phyloP scores from a whole-genome alignment of 2,329 filamentous ascomycete genomes.

The Aspergillus sp. region DNA sequence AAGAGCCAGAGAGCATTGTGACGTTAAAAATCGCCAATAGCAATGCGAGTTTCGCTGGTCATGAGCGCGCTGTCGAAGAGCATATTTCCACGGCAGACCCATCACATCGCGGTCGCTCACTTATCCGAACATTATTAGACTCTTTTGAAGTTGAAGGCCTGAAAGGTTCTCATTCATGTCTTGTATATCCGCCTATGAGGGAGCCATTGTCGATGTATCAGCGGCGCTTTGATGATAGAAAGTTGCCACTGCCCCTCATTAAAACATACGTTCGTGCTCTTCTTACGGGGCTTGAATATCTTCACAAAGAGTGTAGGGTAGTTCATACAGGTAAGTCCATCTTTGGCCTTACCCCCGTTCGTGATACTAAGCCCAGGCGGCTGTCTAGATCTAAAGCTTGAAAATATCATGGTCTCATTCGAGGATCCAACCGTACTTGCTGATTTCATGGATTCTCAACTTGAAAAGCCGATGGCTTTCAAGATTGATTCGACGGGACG shows the following conservation, averaged over 20 bases:
- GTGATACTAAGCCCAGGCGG: background rate
- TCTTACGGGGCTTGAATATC: constrained; percentile 44
- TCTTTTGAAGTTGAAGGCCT: constrained; percentile 33
- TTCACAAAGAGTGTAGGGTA: constrained; percentile 41
- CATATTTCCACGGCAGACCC: constrained; percentile 33
- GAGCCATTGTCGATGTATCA: constrained; percentile 39
- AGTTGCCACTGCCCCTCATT: constrained; percentile 33
- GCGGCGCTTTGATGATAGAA: constrained; percentile 28
- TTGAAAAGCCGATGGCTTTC: constrained; percentile 2
- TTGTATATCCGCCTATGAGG: constrained; percentile 41
- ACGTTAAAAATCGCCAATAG: constrained; percentile 31
- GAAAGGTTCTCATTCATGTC: constrained; percentile 35
- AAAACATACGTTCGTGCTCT: constrained; percentile 39
- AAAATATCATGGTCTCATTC: constrained; percentile 40
- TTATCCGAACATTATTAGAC: constrained; percentile 37
- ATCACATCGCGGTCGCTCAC: constrained; percentile 33
- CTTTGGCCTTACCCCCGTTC: constrained; percentile 6
- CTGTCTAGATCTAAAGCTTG: constrained; percentile 40
- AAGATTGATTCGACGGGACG: constrained; percentile 23
- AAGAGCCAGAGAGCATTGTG: constrained; percentile 28
- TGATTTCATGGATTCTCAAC: constrained; percentile 23
- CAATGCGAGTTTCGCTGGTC: constrained; percentile 21
- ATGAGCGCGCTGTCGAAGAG: constrained; percentile 36
- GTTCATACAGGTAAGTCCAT: constrained; percentile 42
- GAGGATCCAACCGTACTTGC: constrained; percentile 19